A percentile compares a stretch with the other conserved stretches of the same genome.
These are phyloP conservation scores for Ophiostoma perfectum DNA, from an alignment of 2,329 filamentous ascomycete species.

Conservation along the genomic window DNA sequence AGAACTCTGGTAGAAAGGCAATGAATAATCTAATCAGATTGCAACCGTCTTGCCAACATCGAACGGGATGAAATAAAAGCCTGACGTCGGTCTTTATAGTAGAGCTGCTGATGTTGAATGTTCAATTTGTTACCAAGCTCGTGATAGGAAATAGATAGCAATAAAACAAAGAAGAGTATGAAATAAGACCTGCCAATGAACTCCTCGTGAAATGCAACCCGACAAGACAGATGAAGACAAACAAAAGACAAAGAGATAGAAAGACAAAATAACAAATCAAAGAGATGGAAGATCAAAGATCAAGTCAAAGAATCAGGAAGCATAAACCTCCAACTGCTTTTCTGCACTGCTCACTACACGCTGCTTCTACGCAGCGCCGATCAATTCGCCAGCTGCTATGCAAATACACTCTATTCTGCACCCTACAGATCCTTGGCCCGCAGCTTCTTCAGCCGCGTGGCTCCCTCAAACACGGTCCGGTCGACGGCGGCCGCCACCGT, in stretches of 20 bases:
- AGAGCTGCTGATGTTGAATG: too few relatives aligned
- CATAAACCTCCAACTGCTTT: background rate
- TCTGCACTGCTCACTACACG: background rate
- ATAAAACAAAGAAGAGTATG: background rate
- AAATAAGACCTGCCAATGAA: background rate
- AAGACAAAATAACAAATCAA: background rate
- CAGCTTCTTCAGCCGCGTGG: conserved; percentile 79
- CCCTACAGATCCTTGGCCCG: conserved; percentile 56
- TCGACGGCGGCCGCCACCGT: conserved; percentile 94
- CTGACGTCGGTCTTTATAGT: too few relatives aligned
- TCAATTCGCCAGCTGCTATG: background rate
- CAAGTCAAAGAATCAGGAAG: background rate
- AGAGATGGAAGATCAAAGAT: background rate
- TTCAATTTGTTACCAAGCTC: too few relatives aligned
- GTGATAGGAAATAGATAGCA: background rate
- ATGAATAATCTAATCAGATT: too few relatives aligned
- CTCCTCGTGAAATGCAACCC: conserved; percentile 6
- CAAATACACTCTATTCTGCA: background rate
- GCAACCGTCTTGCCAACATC: too few relatives aligned
- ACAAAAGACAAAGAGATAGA: too few relatives aligned
- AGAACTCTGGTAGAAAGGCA: too few relatives aligned
- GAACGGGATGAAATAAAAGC: too few relatives aligned
- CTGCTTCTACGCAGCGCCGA: background rate
- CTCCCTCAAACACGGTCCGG: conserved; percentile 84
- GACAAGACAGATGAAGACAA: too few relatives aligned